phyloP scores from a whole-genome alignment of 495 filamentous ascomycete species.

The Jackrogersella multiformis region DNA sequence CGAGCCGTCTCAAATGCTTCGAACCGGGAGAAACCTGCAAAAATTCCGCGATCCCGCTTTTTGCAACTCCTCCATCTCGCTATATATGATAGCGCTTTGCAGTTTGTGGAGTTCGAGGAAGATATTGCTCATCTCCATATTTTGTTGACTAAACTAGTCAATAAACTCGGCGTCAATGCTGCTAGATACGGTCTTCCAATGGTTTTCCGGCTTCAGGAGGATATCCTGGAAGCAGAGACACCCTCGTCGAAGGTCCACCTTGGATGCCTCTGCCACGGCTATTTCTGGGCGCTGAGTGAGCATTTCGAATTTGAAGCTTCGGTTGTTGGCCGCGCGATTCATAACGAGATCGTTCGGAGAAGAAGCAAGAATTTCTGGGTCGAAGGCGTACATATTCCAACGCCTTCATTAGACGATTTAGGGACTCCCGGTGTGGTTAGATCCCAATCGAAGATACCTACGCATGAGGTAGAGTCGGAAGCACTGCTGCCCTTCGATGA shows the following conservation, averaged over 20 bases:
- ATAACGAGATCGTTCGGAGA: conserved; percentile 77
- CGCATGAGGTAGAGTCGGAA: conserved; percentile 64
- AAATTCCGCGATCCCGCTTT: conserved; percentile 70
- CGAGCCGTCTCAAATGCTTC: conserved; percentile 76
- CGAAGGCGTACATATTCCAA: conserved; percentile 71
- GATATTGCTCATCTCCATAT: conserved; percentile 81
- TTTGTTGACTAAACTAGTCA: conserved; percentile 73
- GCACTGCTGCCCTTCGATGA: conserved; percentile 73
- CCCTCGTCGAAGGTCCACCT: conserved; percentile 74
- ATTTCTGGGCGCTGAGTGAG: conserved; percentile 80
- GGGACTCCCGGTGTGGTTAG: conserved; percentile 59
- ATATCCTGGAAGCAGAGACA: conserved; percentile 71
- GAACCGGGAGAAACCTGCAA: conserved; percentile 63
- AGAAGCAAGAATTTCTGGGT: conserved; percentile 80
- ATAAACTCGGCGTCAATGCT: conserved; percentile 84
- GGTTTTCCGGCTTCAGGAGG: conserved; percentile 86
- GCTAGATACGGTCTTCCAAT: conserved; percentile 82
- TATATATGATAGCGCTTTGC: conserved; percentile 83
- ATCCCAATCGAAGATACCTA: conserved; percentile 57
- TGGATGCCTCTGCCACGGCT: conserved; percentile 86
- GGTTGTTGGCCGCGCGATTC: conserved; percentile 70
- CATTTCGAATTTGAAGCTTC: conserved; percentile 79
- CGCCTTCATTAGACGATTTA: conserved; percentile 63
- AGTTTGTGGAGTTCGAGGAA: conserved; percentile 71
- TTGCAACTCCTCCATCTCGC: conserved; percentile 86